These are phyloP conservation scores for Arabidopsis lyrata DNA, from an alignment of 441 rosid species.

Conservation along the genomic window DNA sequence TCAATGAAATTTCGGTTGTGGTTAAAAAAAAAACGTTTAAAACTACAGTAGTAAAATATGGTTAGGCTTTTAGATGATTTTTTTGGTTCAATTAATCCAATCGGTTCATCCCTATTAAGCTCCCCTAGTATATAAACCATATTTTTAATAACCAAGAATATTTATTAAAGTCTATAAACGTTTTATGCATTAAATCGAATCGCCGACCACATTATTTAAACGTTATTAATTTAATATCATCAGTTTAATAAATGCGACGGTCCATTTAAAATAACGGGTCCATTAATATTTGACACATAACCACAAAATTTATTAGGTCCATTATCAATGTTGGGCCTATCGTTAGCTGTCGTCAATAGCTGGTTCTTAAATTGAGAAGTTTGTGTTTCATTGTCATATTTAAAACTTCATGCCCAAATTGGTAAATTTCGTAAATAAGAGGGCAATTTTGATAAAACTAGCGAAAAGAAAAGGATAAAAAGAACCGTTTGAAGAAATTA, in stretches of 20 bases:
- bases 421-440: background rate
- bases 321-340: conserved; percentile 34
- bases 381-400: conserved; percentile 1
- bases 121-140: no score
- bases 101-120: no score
- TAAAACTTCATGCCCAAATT: background rate
- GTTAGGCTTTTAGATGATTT: no score
- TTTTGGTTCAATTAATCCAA: no score
- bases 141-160: no score
- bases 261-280: conserved; percentile 19
- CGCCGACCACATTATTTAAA: conserved; percentile 20
- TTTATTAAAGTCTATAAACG: no score
- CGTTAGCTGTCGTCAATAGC: conserved; percentile 1
- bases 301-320: conserved; percentile 35
- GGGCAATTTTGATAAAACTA: background rate
- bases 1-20: no score
- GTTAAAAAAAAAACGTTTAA: no score
- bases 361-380: background rate
- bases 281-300: conserved; percentile 10
- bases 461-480: conserved; percentile 34
- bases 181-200: background rate
- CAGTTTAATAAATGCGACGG: conserved; percentile 34
- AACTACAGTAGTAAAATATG: no score
- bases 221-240: background rate
- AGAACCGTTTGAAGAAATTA: conserved; percentile 39